A percentile compares a stretch with the other conserved stretches of the same genome.
Conservation (phyloP, 768 basidiomycete species). For the Boletales sp. region DNA sequence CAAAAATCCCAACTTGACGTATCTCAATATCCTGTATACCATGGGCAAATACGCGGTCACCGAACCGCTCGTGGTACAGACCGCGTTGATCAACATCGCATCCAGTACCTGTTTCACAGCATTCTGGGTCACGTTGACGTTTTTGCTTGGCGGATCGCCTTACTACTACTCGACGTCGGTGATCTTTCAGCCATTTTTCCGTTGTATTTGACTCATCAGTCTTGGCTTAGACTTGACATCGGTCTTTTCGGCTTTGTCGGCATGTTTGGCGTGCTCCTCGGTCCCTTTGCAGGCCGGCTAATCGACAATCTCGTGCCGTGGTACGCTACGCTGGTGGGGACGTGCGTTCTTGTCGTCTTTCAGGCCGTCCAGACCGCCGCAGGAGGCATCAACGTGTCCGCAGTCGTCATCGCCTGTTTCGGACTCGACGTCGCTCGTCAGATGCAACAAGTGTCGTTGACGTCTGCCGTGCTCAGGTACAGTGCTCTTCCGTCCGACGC, state of each 20-base stretch:
- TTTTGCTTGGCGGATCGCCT: slow-evolving; percentile 72
- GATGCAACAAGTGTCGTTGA: slow-evolving; percentile 64
- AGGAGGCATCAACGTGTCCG: slow-evolving; percentile 65
- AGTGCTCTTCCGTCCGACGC: not conserved
- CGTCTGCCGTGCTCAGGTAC: slow-evolving; percentile 59
- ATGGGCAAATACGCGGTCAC: slow-evolving; percentile 78
- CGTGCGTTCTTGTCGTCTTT: slow-evolving; percentile 45
- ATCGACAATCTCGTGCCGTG: slow-evolving; percentile 75
- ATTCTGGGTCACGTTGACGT: slow-evolving; percentile 78
- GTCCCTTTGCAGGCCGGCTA: slow-evolving; percentile 64
- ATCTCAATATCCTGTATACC: slow-evolving; percentile 64
- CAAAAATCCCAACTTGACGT: slow-evolving; percentile 63
- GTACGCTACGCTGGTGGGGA: slow-evolving; percentile 65
- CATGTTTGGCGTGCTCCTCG: slow-evolving; percentile 63
- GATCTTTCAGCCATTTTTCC: slow-evolving; percentile 6
- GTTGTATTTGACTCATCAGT: not conserved
- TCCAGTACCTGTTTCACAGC: slow-evolving; percentile 56
- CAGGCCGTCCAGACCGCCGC: slow-evolving; percentile 66
- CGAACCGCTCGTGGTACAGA: slow-evolving; percentile 76
- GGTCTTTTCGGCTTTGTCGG: slow-evolving; percentile 76
- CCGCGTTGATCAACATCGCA: slow-evolving; percentile 55
- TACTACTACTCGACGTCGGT: slow-evolving; percentile 70
- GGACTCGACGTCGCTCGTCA: slow-evolving; percentile 77
- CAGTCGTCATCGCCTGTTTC: slow-evolving; percentile 65
- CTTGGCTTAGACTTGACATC: slow-evolving; percentile 44